These are phyloP conservation scores for Basidioascus undulatus DNA, from an alignment of 768 basidiomycete genomes.

Conservation along the genomic window DNA sequence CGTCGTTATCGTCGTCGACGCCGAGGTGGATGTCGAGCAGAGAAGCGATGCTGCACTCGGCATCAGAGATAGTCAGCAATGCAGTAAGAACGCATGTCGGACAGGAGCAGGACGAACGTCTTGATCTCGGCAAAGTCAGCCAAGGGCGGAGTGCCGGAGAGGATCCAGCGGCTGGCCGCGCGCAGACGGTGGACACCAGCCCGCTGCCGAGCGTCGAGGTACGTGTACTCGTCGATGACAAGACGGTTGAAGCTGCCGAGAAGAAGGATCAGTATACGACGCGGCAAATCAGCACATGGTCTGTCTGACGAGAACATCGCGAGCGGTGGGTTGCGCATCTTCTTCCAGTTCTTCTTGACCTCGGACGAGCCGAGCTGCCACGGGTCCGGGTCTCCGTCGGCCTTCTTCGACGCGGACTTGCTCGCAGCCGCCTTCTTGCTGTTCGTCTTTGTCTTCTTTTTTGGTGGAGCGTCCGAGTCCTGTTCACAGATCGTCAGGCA, in stretches of 20 bases:
- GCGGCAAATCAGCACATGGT: background rate
- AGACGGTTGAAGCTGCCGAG: slow-evolving; percentile 42
- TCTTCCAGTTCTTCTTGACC: slow-evolving; percentile 48
- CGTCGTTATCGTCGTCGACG: slow-evolving; percentile 67
- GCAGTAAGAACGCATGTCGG: too few species aligned
- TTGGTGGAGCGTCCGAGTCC: slow-evolving; percentile 20
- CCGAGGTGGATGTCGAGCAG: slow-evolving; percentile 73
- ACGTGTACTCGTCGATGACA: slow-evolving; percentile 87
- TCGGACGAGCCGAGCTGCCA: slow-evolving; percentile 43
- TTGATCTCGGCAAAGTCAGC: slow-evolving; percentile 75
- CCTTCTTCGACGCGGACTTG: slow-evolving; percentile 10
- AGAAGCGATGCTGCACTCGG: slow-evolving; percentile 6
- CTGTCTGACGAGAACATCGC: slow-evolving; percentile 68
- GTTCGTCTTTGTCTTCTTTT: slow-evolving; percentile 36
- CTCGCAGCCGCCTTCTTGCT: slow-evolving; percentile 13
- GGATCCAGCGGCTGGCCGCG: slow-evolving; percentile 67
- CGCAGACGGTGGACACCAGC: slow-evolving; percentile 51
- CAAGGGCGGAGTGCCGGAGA: slow-evolving; percentile 89
- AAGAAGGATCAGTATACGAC: background rate
- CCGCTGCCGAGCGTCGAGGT: slow-evolving; percentile 56
- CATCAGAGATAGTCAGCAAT: slow-evolving; percentile 36
- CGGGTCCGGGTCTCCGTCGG: slow-evolving; percentile 26
- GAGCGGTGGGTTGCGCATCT: slow-evolving; percentile 59
- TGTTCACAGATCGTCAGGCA: too few species aligned
- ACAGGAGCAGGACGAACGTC: slow-evolving; percentile 21